Evolutionary conservation across 371 early-diverging fungal genomes (phyloP), one percentile per base, ranked within the genome.

Genomic region (Mucor indicus): DNA sequence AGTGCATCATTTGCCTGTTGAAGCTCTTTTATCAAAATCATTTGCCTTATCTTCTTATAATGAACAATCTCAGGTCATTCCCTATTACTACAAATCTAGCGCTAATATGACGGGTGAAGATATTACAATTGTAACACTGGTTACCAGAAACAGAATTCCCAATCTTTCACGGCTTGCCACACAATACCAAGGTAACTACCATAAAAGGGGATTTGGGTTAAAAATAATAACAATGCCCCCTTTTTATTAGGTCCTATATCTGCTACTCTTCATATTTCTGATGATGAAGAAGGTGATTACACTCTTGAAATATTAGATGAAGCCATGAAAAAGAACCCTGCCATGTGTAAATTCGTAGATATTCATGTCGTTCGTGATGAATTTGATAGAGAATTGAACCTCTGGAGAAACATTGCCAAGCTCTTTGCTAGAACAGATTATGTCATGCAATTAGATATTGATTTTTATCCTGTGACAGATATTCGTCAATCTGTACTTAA

Each of bases 391-490:
- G 80, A 83, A 53, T 64, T 83, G 31, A 83, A 83, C 27, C 61
- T 78, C 60, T 83, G 83, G 83, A 61, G 83, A 35, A 83, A 83
- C 38, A 64, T 83, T 2, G 83, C 83, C 7, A 62, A 75, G 27
- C 62, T 82, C 53, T 83, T 82, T 61, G 77, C 82, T 1, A 67
- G 81, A 15, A 68, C 83, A 2, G 70, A 80, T 30, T 80, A 76
- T 36, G 62, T 83, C 9, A 69, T 81, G 77, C 72, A 75, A 74
- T 69, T 83, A 2, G 83, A 83, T 45, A 78, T 81, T 31, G 83
- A 83, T 48, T 83, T 83, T 37, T 71, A 67, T 39, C 72, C 80
- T 30, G 78, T 79, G 47, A 80, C 80, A 7, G 59, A 79, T 45
- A 57, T 83, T 37, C 57, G 79, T 20, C 44, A 57, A 20, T 63